These are phyloP conservation scores for Microglena sp. DNA, from an alignment of 139 green algal species.

Conservation along the genomic window DNA sequence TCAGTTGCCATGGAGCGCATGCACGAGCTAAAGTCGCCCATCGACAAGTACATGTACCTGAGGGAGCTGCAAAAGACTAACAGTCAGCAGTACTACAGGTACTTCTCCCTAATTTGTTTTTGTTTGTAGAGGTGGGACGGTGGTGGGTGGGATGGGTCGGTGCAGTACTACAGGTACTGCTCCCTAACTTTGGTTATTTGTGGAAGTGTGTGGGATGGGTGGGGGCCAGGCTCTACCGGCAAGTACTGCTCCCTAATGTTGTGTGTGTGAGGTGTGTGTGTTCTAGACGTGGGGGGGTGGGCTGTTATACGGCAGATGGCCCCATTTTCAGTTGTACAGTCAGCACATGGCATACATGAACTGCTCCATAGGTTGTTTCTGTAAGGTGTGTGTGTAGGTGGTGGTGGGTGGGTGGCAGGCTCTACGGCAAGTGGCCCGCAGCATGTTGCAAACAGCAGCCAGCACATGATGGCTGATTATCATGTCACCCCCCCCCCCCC, in stretches of 20 bases:
- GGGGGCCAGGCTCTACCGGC: not conserved
- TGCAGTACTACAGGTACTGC: not conserved
- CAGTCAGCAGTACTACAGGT: slow-evolving; percentile 2
- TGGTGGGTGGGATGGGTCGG: not conserved
- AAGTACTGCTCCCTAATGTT: not conserved
- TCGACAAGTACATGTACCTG: slow-evolving; percentile 10
- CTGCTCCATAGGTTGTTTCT: not conserved
- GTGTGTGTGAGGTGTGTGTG: not conserved
- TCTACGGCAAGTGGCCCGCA: not conserved
- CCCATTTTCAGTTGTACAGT: not conserved
- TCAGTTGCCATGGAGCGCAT: not conserved
- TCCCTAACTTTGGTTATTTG: not conserved
- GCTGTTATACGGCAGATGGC: too few relatives aligned
- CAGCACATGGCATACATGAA: not conserved
- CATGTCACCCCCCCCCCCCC: too few relatives aligned
- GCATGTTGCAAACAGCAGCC: not conserved
- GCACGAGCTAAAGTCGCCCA: not conserved
- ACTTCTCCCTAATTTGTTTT: too few relatives aligned
- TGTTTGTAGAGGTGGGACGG: too few relatives aligned
- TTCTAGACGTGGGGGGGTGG: too few relatives aligned
- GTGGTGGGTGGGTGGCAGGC: not conserved
- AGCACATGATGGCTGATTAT: not conserved
- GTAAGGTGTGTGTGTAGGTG: not conserved
- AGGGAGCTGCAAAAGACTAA: not conserved
- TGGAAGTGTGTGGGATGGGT: not conserved